Percentiles rank a stretch among this genome's conserved stretches.
Conservation (phyloP, 345 rosid genomes). For the Stellera chamaejasme region DNA sequence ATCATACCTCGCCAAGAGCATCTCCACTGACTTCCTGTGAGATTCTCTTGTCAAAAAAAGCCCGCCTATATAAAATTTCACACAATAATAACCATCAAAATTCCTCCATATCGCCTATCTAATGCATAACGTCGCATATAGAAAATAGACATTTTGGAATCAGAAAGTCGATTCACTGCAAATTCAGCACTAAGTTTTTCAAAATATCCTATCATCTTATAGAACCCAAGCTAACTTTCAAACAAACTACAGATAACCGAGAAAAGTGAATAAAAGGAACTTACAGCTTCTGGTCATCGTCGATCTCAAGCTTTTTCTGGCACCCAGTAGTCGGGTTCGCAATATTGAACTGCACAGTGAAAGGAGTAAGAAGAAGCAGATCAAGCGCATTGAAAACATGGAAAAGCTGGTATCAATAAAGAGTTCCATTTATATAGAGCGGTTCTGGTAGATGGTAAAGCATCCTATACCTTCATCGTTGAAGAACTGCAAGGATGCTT, state of each 20-base stretch:
- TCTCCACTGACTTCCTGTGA: constrained; percentile 25
- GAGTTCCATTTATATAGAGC: too few species aligned
- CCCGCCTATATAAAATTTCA: constrained; percentile 15
- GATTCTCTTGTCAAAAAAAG: constrained; percentile 43
- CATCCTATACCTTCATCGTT: too few species aligned
- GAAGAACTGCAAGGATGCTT: too few species aligned
- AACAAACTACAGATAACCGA: neutral
- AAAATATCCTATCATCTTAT: too few species aligned
- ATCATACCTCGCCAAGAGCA: constrained; percentile 23
- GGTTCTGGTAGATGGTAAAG: too few species aligned
- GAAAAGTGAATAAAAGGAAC: neutral
- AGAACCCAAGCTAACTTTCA: neutral
- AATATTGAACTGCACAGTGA: constrained; percentile 31
- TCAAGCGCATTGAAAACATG: neutral
- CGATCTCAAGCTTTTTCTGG: constrained; percentile 52
- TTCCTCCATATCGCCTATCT: too few species aligned
- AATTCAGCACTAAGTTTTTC: neutral
- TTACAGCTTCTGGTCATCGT: constrained; percentile 46
- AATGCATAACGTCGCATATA: neutral
- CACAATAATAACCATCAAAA: too few species aligned
- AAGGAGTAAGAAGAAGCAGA: neutral
- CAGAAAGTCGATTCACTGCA: neutral
- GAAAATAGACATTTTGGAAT: neutral
- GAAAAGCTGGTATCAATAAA: too few species aligned
- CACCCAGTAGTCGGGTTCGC: constrained; percentile 50